A percentile compares a stretch with the other conserved stretches of the same genome.
Conservation (phyloP, 2,329 filamentous ascomycete genomes). For the Apiospora aurea region DNA sequence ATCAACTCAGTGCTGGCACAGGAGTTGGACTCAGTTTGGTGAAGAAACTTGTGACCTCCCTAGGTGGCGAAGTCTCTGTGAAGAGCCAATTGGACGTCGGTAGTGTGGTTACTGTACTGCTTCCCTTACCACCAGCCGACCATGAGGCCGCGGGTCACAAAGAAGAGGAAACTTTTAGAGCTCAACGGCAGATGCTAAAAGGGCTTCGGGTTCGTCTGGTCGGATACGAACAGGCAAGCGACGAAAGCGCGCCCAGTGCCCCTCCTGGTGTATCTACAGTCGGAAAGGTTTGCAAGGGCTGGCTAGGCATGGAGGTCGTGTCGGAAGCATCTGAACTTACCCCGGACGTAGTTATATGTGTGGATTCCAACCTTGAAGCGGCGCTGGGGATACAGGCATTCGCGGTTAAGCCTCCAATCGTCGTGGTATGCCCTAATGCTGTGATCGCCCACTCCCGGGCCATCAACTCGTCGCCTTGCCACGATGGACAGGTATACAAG, state of each 20-base stretch:
- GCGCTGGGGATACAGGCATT: not conserved
- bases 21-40: constrained; percentile 69
- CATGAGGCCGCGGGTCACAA: not conserved
- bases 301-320: constrained; percentile 2
- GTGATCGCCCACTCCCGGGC: not conserved
- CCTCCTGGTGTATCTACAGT: not conserved
- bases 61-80: not conserved
- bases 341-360: constrained; percentile 7
- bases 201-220: not conserved
- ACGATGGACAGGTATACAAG: not conserved
- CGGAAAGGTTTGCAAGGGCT: not conserved
- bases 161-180: not conserved
- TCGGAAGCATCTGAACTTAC: not conserved
- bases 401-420: not conserved
- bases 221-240: not conserved
- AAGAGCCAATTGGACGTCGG: constrained; percentile 22
- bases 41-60: constrained; percentile 38
- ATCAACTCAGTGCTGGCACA: constrained; percentile 62
- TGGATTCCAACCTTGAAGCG: not conserved
- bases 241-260: not conserved
- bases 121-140: not conserved
- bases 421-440: not conserved
- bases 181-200: not conserved
- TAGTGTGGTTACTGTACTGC: constrained; percentile 1
- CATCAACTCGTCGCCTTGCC: not conserved